These are phyloP conservation scores for Penicillium cinerascens DNA, from an alignment of 495 filamentous ascomycete genomes.

Conservation along the genomic window DNA sequence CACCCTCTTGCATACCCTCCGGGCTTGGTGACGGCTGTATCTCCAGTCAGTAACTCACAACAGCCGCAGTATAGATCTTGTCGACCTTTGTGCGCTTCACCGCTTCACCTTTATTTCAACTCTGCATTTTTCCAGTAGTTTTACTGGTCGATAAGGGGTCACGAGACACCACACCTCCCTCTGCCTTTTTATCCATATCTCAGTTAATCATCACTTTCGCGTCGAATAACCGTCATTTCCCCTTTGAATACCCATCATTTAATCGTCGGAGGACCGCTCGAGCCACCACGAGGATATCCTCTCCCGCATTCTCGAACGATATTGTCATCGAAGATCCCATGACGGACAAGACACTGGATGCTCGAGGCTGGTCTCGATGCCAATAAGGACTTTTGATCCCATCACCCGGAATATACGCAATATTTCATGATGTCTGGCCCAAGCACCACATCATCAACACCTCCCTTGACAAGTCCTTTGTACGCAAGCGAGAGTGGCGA, in stretches of 20 bases:
- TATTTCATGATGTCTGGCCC: constrained; percentile 9
- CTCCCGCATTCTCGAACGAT: neutral
- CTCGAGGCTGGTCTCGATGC: neutral
- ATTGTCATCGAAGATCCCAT: neutral
- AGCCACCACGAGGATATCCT: neutral
- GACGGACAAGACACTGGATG: neutral
- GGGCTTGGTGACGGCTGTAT: neutral
- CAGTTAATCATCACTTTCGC: neutral
- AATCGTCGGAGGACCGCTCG: neutral
- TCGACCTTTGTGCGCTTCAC: too few relatives aligned
- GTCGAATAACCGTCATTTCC: neutral
- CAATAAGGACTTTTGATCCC: neutral
- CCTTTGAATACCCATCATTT: neutral
- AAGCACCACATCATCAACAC: constrained; percentile 10
- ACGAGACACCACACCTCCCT: neutral
- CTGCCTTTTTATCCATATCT: neutral
- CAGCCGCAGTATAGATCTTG: too few relatives aligned
- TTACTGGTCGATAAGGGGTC: neutral
- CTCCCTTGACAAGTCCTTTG: neutral
- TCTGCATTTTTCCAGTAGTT: neutral
- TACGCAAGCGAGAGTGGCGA: neutral
- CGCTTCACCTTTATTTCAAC: too few relatives aligned
- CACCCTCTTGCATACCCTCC: constrained; percentile 2
- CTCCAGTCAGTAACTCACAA: neutral
- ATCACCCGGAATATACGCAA: neutral